Evolutionary conservation across 106 monocot genomes (phyloP), one percentile per base, ranked within the genome.

Genomic region (Phalaenopsis aphrodite): DNA sequence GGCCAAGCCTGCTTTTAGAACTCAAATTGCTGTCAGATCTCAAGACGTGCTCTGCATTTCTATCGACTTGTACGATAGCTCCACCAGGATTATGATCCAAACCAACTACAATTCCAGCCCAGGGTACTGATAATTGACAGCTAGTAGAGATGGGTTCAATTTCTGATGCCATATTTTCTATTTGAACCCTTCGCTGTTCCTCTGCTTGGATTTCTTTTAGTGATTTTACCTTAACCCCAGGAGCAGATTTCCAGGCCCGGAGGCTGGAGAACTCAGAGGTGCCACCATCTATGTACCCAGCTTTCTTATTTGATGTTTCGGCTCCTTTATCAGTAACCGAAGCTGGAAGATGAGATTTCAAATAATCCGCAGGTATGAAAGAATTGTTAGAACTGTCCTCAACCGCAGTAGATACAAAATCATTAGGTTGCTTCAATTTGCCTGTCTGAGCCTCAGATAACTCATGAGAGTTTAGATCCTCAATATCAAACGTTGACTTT

Each of bases 171-270:
- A 52, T 52, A 3, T 52, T 52, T 77, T 85, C 88, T 36, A 77
- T 81, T 73, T 84, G 81, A 72, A 89, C 87, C 82, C 85, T 87
- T n/a, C 75, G 75, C 49, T 92, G 87, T 77, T 99, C 94, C 85
- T 99, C 98, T 77, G 81, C 84, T 84, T 99, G 98, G 82, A 99
- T 94, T 85, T 99, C 98, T 65, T 89, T 42, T 4, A 99, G 87
- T 37, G 98, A 99, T 76, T 94, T 99, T 8, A 91, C 84, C 56
- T 91, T 99, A 7, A 88, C 81, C 3, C 86, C 92, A 5, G 89
- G 85, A 8, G 91, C 85, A 85, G 92, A 80, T 82, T 94, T 99
- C 98, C 98, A 99, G 18, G 88, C 89, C 37, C 86, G 77, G 67
- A 81, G 77, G 55, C 56, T 75, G 75, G 83, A 57, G 73, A 78